phyloP scores from a whole-genome alignment of 306 rosid species.

The Cucumis sativus region Cucumber_9930_V3 NC_026657.2:9102501-9103000 shows the following conservation, averaged over 20 bases:
- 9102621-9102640: conserved; percentile 23
- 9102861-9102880: neutral
- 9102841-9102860: conserved; percentile 6
- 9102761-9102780: conserved; percentile 15
- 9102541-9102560: neutral
- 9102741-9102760: conserved; percentile 21
- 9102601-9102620: conserved; percentile 34
- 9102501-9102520: conserved; percentile 87
- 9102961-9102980: conserved; percentile 34
- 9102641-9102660: conserved; percentile 23
- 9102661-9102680: conserved; percentile 8
- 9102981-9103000: conserved; percentile 53
- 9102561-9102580: neutral
- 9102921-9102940: conserved; percentile 84
- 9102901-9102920: conserved; percentile 91
- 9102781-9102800: conserved; percentile 76
- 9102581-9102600: neutral
- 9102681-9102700: conserved; percentile 20
- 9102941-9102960: conserved; percentile 43
- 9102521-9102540: conserved; percentile 43
- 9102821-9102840: conserved; percentile 19
- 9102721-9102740: conserved; percentile 20
- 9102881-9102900: conserved; percentile 54
- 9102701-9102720: conserved; percentile 29
- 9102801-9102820: conserved; percentile 25